Percentiles rank a stretch among this genome's conserved stretches.
These are phyloP conservation scores for Pholiota conissans DNA, from an alignment of 768 basidiomycete genomes.

Conservation along the genomic window DNA sequence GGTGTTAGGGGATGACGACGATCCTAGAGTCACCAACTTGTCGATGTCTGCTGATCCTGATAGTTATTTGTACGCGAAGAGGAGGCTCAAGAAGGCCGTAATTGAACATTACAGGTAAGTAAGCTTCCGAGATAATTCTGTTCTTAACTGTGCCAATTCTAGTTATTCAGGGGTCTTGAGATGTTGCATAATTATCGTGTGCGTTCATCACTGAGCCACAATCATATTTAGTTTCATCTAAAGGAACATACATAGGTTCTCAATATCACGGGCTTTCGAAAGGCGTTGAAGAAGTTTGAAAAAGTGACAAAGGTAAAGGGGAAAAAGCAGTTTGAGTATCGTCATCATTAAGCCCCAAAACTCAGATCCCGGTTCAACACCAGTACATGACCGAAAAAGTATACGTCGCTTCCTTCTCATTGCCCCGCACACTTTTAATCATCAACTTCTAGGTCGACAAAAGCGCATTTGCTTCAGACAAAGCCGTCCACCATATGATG, in stretches of 20 bases:
- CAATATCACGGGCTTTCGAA: constrained; percentile 89
- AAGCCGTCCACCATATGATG: constrained; percentile 64
- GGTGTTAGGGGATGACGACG: constrained; percentile 1
- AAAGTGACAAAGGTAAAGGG: constrained; percentile 71
- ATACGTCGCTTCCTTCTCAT: background rate
- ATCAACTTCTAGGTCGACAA: constrained; percentile 54
- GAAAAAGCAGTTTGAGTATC: no score
- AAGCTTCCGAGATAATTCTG: background rate
- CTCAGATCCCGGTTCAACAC: constrained; percentile 69
- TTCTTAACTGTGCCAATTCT: background rate
- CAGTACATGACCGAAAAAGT: constrained; percentile 85
- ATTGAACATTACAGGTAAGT: constrained; percentile 78
- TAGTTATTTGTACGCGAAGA: constrained; percentile 83
- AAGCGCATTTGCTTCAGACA: constrained; percentile 65
- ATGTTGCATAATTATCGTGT: constrained; percentile 89
- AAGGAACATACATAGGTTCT: constrained; percentile 50
- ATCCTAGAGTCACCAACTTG: background rate
- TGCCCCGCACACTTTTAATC: background rate
- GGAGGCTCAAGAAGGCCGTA: constrained; percentile 80
- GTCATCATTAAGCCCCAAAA: no score
- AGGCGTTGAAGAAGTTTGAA: constrained; percentile 84
- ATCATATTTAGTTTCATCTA: background rate
- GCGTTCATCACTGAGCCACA: constrained; percentile 17
- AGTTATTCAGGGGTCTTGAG: constrained; percentile 63
- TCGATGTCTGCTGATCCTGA: constrained; percentile 58